Conservation (phyloP, 139 green algal species). For the Astrephomene gubernaculifera region DNA sequence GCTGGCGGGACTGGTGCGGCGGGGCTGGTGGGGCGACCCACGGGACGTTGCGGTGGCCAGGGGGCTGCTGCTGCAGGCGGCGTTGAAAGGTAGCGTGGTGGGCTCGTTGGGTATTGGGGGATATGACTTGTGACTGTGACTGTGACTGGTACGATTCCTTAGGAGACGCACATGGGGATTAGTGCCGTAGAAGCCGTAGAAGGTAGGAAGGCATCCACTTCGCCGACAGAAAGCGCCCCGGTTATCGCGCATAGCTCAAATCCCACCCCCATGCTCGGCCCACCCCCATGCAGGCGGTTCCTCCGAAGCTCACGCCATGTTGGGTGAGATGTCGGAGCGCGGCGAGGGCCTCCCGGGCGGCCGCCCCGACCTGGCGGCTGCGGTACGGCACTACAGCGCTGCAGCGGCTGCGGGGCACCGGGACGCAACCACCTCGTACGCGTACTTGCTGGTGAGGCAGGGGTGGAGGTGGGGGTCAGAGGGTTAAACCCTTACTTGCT, state of each 20-base stretch:
- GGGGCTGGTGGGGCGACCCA: constrained; percentile 27
- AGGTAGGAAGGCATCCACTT: no score
- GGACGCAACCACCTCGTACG: constrained; percentile 31
- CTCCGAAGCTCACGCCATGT: constrained; percentile 19
- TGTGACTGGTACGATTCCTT: no score
- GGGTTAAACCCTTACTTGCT: neutral
- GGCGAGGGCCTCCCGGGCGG: constrained; percentile 26
- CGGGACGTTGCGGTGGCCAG: constrained; percentile 27
- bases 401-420: constrained; percentile 31
- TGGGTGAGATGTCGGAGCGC: constrained; percentile 41
- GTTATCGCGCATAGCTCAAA: no score
- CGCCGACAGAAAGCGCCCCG: no score
- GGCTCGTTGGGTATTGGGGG: neutral
- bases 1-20: constrained; percentile 5
- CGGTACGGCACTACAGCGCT: constrained; percentile 24
- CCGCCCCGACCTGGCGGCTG: constrained; percentile 3
- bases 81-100: constrained; percentile 23
- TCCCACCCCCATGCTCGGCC: neutral
- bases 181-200: no score
- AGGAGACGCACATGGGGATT: no score
- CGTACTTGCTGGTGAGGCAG: constrained; percentile 37
- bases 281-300: constrained; percentile 16
- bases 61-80: constrained; percentile 35
- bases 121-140: neutral
- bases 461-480: neutral